Conservation (phyloP, 768 basidiomycete species). For the Lactarius tabidus region DNA sequence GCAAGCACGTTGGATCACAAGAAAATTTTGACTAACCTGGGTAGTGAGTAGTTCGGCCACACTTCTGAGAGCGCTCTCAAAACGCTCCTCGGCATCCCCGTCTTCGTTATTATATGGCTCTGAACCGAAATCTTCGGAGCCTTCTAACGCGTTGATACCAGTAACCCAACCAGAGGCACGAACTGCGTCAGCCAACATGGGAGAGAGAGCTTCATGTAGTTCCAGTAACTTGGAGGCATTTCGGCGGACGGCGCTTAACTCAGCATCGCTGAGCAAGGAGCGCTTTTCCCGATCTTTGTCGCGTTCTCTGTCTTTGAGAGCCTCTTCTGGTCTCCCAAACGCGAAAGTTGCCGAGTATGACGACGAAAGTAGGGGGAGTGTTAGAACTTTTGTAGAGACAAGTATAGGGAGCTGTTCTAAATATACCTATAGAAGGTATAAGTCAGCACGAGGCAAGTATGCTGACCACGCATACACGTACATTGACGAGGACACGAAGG, state of each 20-base stretch:
- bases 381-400: conserved; percentile 29
- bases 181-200: conserved; percentile 47
- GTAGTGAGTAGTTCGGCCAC: conserved; percentile 14
- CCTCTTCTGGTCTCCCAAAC: conserved; percentile 12
- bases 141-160: conserved; percentile 10
- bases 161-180: conserved; percentile 47
- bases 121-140: conserved; percentile 3
- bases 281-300: conserved; percentile 36
- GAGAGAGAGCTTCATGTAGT: conserved; percentile 65
- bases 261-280: conserved; percentile 52
- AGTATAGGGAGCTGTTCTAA: conserved; percentile 33
- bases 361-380: conserved; percentile 32
- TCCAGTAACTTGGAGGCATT: conserved; percentile 65
- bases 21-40: conserved; percentile 17
- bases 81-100: conserved; percentile 11
- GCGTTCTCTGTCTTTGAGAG: conserved; percentile 12
- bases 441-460: conserved; percentile 1
- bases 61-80: conserved; percentile 15
- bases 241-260: conserved; percentile 56
- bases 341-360: conserved; percentile 28
- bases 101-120: conserved; percentile 2
- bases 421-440: conserved; percentile 42
- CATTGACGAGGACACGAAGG: conserved; percentile 70
- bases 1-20: neutral
- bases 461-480: conserved; percentile 33